phyloP scores from a whole-genome alignment of 2,329 filamentous ascomycete genomes.

The Dothistroma pini region DNA sequence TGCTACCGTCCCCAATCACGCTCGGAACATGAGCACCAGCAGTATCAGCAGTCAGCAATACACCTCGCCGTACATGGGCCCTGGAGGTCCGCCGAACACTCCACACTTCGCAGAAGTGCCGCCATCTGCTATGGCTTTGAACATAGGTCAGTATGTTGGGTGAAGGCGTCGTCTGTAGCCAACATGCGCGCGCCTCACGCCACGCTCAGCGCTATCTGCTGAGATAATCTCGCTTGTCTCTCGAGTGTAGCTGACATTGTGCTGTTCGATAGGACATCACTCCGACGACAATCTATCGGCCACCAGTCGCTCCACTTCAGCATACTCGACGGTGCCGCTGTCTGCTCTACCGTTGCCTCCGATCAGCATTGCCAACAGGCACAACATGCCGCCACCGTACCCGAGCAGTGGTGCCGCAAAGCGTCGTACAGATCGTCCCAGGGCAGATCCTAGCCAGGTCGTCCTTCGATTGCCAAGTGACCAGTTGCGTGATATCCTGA shows the following conservation, averaged over 20 bases:
- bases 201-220: no score
- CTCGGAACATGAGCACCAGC: conserved; percentile 7
- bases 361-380: conserved; percentile 3
- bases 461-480: conserved; percentile 29
- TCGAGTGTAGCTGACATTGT: neutral
- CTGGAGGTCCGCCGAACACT: conserved; percentile 19
- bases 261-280: neutral
- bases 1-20: neutral
- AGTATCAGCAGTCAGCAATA: conserved; percentile 6
- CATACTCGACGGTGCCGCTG: conserved; percentile 19
- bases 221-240: neutral
- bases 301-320: conserved; percentile 23
- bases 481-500: conserved; percentile 28
- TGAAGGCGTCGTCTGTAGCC: no score
- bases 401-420: neutral
- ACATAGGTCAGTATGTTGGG: neutral
- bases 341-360: conserved; percentile 13
- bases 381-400: conserved; percentile 1
- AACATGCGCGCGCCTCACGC: no score
- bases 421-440: neutral
- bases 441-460: conserved; percentile 2
- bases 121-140: neutral
- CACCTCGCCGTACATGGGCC: conserved; percentile 3
- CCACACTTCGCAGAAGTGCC: conserved; percentile 11
- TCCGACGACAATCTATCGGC: neutral